Evolutionary conservation across 73 alveolate species (phyloP), one percentile per base, ranked within the genome.

Genomic region (Tetrahymena borealis): DNA sequence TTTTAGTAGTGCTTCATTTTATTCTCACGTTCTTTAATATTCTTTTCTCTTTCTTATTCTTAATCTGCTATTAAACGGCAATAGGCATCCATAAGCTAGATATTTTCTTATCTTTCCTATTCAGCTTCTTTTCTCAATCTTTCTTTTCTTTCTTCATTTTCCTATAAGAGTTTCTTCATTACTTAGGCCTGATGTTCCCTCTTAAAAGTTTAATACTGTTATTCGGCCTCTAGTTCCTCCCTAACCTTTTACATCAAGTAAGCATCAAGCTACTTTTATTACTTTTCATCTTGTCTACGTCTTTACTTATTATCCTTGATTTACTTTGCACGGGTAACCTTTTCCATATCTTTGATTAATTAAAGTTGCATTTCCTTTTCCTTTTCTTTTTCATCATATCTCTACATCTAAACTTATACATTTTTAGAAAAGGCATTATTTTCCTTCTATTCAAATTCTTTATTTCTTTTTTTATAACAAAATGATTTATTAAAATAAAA

Each of bases 1-100:
- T 79, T 78, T 38, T 85, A 40, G 60, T 93, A 93, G 33, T 39
- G 33, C 39, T 93, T 93, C 31, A 93, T 93, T 20, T 93, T 93
- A 28, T 85, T 38, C 40, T 93, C 93, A 40, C 95, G 90, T 40
- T 93, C 95, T n/a, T 92, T 92, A 12, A 92, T 78, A 9, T 91
- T 79, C 79, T 41, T 92, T 28, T 38, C 38, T 39, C 95, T 78
- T 40, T 92, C 95, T 40, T 92, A 91, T 39, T 93, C 95, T 42
- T 93, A 39, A 33, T 93, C 91, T 33, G 90, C 93, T 9, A 93
- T 32, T 33, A 93, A 90, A 10, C 78, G 90, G 91, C 95, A 93
- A 40, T 93, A 93, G 16, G 95, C 95, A 93, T 93, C 95, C 95
- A 93, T 93, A 43, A 85, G 15, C 39, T 92, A 79, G 7, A 93